Evolutionary conservation across 345 rosid genomes (phyloP).

Genomic region (Salix arbutifolia): DNA sequence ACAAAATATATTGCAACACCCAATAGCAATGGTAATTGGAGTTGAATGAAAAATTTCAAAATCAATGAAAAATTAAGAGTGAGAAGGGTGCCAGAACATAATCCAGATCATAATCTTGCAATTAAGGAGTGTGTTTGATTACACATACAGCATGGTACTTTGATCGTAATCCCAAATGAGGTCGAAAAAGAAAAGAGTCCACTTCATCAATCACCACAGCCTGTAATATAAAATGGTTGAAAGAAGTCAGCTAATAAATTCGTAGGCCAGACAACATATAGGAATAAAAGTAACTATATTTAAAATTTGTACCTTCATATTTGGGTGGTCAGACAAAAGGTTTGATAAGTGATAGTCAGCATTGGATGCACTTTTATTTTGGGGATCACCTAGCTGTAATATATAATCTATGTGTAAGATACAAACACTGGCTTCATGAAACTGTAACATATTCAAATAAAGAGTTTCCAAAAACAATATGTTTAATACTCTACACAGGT

Average conservation of each 20-base stretch:
- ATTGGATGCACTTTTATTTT: constrained; percentile 89
- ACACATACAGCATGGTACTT: constrained; percentile 85
- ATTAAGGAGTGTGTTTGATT: not conserved
- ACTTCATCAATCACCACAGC: constrained; percentile 91
- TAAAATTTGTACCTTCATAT: constrained; percentile 69
- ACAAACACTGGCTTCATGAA: not conserved
- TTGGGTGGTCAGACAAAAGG: constrained; percentile 91
- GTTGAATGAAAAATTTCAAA: not conserved
- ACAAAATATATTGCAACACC: no score
- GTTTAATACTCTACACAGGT: not conserved
- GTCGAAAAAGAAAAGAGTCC: constrained; percentile 86
- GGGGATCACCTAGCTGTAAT: constrained; percentile 92
- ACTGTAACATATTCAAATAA: not conserved
- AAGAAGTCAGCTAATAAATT: not conserved
- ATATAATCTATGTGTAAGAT: constrained; percentile 19
- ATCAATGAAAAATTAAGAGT: not conserved
- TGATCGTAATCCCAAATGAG: constrained; percentile 75
- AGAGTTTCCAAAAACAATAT: constrained; percentile 1
- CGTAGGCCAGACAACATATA: not conserved
- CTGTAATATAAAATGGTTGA: constrained; percentile 36
- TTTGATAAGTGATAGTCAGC: constrained; percentile 87
- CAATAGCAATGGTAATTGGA: not conserved
- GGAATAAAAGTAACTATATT: not conserved
- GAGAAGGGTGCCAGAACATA: not conserved
- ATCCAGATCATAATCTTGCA: no score